Percentiles rank a stretch among this genome's conserved stretches.
Evolutionary conservation across 805 yeast genomes (phyloP).

Genomic region (Vanderwaltozyma yarrowii): DNA sequence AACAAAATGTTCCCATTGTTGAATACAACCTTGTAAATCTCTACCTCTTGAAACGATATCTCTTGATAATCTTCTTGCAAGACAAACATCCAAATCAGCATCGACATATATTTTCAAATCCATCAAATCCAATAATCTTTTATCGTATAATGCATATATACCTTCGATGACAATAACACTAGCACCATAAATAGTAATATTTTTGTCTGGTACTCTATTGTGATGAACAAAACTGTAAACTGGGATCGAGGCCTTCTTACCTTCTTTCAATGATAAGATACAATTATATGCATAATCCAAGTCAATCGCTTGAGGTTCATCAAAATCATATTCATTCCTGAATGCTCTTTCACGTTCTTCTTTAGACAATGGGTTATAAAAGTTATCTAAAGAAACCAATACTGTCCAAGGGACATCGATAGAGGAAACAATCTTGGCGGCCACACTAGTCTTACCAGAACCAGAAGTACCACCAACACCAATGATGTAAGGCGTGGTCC

Average conservation of each 20-base stretch:
- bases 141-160: constrained; percentile 68
- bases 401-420: constrained; percentile 92
- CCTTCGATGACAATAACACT: constrained; percentile 91
- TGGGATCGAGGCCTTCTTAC: constrained; percentile 58
- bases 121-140: constrained; percentile 60
- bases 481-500: constrained; percentile 77
- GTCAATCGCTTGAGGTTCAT: constrained; percentile 77
- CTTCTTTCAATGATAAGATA: constrained; percentile 57
- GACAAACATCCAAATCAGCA: constrained; percentile 86
- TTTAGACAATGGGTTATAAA: constrained; percentile 62
- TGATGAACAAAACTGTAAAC: constrained; percentile 59
- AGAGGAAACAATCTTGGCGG: constrained; percentile 67
- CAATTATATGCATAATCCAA: constrained; percentile 58
- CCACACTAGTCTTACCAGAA: constrained; percentile 90
- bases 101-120: constrained; percentile 86
- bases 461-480: constrained; percentile 86
- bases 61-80: constrained; percentile 77
- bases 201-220: constrained; percentile 48
- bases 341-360: constrained; percentile 60
- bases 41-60: constrained; percentile 83
- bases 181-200: constrained; percentile 81
- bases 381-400: constrained; percentile 79
- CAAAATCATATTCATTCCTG: constrained; percentile 70
- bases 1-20: constrained; percentile 85
- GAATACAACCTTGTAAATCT: constrained; percentile 68